phyloP scores from a whole-genome alignment of 768 basidiomycete species.

The Termitomyces bulborhizus region DNA sequence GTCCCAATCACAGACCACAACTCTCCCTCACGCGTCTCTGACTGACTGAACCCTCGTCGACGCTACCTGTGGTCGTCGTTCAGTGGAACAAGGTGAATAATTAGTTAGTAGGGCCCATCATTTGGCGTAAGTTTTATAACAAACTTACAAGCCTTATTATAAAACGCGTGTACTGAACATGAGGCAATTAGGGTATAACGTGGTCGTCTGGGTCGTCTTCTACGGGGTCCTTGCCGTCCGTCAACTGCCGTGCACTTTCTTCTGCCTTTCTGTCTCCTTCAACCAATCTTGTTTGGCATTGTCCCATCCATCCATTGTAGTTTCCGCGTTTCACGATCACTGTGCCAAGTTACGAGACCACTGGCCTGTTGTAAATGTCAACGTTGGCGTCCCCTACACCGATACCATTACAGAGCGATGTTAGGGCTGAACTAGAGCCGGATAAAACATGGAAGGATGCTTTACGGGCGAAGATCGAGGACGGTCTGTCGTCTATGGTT shows the following conservation, averaged over 20 bases:
- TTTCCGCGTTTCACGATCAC: conserved; percentile 6
- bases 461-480: conserved; percentile 44
- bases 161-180: conserved; percentile 49
- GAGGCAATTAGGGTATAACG: conserved; percentile 46
- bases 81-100: conserved; percentile 7
- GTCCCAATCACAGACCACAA: conserved; percentile 14
- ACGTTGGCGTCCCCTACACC: conserved; percentile 22
- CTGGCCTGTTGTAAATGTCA: conserved; percentile 27
- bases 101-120: conserved; percentile 2
- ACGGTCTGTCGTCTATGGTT: conserved; percentile 33
- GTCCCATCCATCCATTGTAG: conserved; percentile 5
- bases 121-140: conserved; percentile 19
- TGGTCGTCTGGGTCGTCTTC: conserved; percentile 20
- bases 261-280: conserved; percentile 9
- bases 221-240: conserved; percentile 14
- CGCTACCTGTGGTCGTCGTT: conserved; percentile 9
- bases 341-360: conserved; percentile 3
- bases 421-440: conserved; percentile 38
- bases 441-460: conserved; percentile 49
- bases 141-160: conserved; percentile 18
- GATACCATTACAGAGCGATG: conserved; percentile 14
- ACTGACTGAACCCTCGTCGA: conserved; percentile 6
- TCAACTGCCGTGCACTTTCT: conserved; percentile 18
- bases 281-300: conserved; percentile 11
- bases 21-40: conserved; percentile 12